Evolutionary conservation across 257 asterid species (phyloP).

Genomic region (Jacaranda mimosifolia): DNA sequence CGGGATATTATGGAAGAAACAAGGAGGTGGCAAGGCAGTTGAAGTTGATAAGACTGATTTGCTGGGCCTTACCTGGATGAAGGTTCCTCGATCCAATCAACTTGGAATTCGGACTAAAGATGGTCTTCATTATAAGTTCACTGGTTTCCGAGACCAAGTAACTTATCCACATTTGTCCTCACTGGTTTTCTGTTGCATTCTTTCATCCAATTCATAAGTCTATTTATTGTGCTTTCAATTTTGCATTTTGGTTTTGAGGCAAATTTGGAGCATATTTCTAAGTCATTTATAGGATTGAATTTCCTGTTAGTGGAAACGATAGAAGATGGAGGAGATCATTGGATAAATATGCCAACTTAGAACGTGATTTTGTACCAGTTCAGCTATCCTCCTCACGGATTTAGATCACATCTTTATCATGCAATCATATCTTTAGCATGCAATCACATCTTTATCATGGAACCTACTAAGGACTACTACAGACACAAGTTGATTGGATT

Average conservation of each 20-base stretch:
- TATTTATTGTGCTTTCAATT: background rate
- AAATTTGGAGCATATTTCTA: background rate
- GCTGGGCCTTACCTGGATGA: conserved; percentile 82
- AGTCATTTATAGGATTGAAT: background rate
- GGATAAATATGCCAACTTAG: background rate
- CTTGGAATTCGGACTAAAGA: conserved; percentile 84
- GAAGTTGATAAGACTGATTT: conserved; percentile 80
- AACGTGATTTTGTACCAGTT: background rate
- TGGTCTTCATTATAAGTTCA: conserved; percentile 78
- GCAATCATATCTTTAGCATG: background rate
- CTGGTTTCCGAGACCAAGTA: conserved; percentile 71
- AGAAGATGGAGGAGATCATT: background rate
- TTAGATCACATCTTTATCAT: conserved; percentile 5
- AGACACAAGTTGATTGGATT: conserved; percentile 3
- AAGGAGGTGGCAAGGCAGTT: conserved; percentile 81
- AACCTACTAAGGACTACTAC: conserved; percentile 11
- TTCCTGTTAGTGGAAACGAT: conserved; percentile 16
- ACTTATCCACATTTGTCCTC: conserved; percentile 9
- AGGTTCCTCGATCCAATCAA: conserved; percentile 82
- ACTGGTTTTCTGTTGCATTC: conserved; percentile 18
- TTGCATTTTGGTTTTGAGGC: conserved; percentile 17
- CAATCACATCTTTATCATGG: background rate
- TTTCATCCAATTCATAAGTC: conserved; percentile 7
- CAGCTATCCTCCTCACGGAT: conserved; percentile 1
- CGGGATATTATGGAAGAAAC: conserved; percentile 87